Evolutionary conservation across 2,329 filamentous ascomycete genomes (phyloP).

Genomic region (Cadophora malorum): DNA sequence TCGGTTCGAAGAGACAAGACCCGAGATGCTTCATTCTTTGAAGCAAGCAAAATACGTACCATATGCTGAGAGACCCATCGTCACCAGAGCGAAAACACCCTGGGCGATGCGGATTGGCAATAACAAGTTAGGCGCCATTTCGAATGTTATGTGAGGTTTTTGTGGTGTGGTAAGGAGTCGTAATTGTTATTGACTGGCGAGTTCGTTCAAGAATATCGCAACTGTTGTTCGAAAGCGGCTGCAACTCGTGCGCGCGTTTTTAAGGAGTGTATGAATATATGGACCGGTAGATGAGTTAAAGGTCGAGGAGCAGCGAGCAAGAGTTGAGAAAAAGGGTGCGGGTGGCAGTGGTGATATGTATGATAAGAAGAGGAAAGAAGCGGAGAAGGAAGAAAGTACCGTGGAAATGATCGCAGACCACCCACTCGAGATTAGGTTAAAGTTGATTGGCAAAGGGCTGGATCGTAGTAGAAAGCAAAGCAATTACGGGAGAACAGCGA

Average conservation of each 20-base stretch:
- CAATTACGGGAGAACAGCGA: slow-evolving; percentile 17
- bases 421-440: slow-evolving; percentile 18
- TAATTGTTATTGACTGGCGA: slow-evolving; percentile 8
- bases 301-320: background rate
- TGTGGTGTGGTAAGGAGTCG: slow-evolving; percentile 3
- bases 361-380: slow-evolving; percentile 11
- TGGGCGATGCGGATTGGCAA: slow-evolving; percentile 55
- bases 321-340: background rate
- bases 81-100: slow-evolving; percentile 51
- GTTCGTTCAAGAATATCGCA: slow-evolving; percentile 13
- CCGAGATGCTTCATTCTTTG: background rate
- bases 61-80: slow-evolving; percentile 57
- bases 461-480: background rate
- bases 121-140: slow-evolving; percentile 51
- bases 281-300: background rate
- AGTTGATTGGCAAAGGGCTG: slow-evolving; percentile 10
- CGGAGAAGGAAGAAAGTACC: slow-evolving; percentile 12
- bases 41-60: slow-evolving; percentile 47
- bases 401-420: slow-evolving; percentile 22
- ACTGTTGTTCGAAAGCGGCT: slow-evolving; percentile 27
- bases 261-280: slow-evolving; percentile 19
- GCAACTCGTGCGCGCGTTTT: slow-evolving; percentile 38
- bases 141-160: slow-evolving; percentile 20
- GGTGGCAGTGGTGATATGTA: background rate
- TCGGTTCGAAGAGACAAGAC: background rate